A percentile compares a stretch with the other conserved stretches of the same genome.
Conservation (phyloP, 148 eudicot genomes). For the Silene conica region DNA sequence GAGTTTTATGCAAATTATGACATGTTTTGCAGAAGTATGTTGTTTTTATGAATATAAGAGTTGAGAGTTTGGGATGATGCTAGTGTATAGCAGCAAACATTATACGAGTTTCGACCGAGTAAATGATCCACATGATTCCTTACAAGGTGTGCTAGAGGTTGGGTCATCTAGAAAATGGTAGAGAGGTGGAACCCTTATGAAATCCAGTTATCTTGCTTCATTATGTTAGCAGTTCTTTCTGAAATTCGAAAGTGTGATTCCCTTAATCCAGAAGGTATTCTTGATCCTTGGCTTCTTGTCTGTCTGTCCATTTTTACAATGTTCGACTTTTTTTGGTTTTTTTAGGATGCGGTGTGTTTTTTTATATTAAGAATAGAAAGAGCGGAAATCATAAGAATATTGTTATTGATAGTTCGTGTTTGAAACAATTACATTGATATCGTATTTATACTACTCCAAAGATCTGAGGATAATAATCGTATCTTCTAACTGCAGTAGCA, state of each 20-base stretch:
- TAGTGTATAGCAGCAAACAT: conserved; percentile 1
- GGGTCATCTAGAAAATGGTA: conserved; percentile 44
- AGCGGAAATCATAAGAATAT: too few species aligned
- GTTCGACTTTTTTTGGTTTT: too few species aligned
- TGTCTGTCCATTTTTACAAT: too few species aligned
- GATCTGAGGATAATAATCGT: too few species aligned
- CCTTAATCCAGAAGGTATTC: conserved; percentile 39
- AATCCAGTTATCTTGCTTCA: conserved; percentile 41
- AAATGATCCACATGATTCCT: conserved; percentile 20
- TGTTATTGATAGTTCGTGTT: too few species aligned
- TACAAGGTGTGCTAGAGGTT: conserved; percentile 17
- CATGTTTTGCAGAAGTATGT: background rate
- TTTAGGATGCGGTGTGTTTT: too few species aligned
- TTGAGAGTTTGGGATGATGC: background rate
- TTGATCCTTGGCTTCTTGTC: too few species aligned
- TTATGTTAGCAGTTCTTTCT: conserved; percentile 40
- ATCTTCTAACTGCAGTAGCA: too few species aligned
- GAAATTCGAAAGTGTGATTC: conserved; percentile 41
- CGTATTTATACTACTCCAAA: too few species aligned
- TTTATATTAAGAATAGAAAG: too few species aligned
- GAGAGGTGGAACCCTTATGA: conserved; percentile 49
- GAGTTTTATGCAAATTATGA: background rate
- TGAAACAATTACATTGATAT: too few species aligned
- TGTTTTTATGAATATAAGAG: background rate
- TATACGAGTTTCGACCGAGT: background rate